These are phyloP conservation scores for Xylariaceae sp. DNA, from an alignment of 2,329 filamentous ascomycete species.

Conservation along the genomic window DNA sequence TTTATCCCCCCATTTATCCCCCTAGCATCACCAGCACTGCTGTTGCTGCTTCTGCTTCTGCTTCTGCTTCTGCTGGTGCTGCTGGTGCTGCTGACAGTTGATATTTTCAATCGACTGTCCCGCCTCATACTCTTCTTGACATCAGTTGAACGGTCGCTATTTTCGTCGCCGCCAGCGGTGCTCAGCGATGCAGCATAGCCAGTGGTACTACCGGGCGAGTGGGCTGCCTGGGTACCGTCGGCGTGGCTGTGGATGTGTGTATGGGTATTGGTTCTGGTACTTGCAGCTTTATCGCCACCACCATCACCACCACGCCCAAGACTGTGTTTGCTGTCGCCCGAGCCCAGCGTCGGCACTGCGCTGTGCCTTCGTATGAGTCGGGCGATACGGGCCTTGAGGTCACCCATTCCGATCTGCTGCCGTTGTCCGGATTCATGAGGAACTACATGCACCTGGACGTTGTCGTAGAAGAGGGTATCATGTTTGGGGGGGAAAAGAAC, in stretches of 20 bases:
- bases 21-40: neutral
- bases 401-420: slow-evolving; percentile 42
- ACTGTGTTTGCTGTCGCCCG: slow-evolving; percentile 37
- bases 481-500: neutral
- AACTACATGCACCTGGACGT: too few species aligned
- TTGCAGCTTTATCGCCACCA: too few species aligned
- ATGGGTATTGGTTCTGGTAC: slow-evolving; percentile 35
- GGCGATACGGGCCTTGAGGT: slow-evolving; percentile 51
- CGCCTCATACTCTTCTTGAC: slow-evolving; percentile 8
- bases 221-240: slow-evolving; percentile 3
- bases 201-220: slow-evolving; percentile 13
- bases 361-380: slow-evolving; percentile 50
- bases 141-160: slow-evolving; percentile 20
- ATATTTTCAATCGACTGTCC: neutral
- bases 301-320: slow-evolving; percentile 32
- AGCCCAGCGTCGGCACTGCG: slow-evolving; percentile 40
- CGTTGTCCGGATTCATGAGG: slow-evolving; percentile 14
- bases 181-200: slow-evolving; percentile 31
- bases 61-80: too few species aligned
- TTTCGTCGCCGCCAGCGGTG: slow-evolving; percentile 24
- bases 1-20: neutral
- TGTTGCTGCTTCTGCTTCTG: too few species aligned
- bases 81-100: neutral
- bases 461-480: neutral
- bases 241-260: slow-evolving; percentile 24